Evolutionary conservation across 768 basidiomycete genomes (phyloP), one percentile per base, ranked within the genome.

Genomic region (Boletus rubescentipes): DNA sequence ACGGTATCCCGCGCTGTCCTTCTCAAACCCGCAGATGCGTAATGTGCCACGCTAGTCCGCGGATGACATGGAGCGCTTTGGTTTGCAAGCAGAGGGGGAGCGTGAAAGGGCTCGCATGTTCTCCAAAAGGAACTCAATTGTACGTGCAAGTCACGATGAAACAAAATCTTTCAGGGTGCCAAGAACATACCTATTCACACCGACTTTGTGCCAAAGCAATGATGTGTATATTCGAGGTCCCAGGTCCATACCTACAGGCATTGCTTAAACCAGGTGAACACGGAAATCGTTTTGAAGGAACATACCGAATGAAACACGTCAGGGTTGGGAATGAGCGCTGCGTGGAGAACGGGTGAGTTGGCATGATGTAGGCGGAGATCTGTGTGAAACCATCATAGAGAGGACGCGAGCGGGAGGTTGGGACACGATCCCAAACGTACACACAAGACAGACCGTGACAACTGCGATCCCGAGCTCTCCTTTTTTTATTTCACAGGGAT

Each of bases 21-120:
- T 54, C 39, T 54, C 49, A 36, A 52, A 51, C 36, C 51, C 38
- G 46, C 6, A 56, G 55, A 61, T 39, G 45, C 4, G 52, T 57
- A 32, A 63, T 62, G 46, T 36, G 32, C 58, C 53, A 59, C 20
- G 34, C 23, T 54, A 49, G 56, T 60, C 58, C 67, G 59, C 62
- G 62, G 58, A 59, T 15, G 55, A 60, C 38, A 46, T 47, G 65
- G 55, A 59, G 34, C 51, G 52, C 51, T 42, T 49, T 49, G 60
- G 42, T 44, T 60, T 62, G 23, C 53, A 49, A 7, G 32, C 45
- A 46, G 38, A 53, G 53, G 46, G 46, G 31, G 58, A 34, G 23
- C 42, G 31, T 18, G 52, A 60, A 41, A 51, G 55, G 46, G 60
- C 20, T 51, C 35, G 49, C n/a, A 37, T 42, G 26, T 39, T 20